Evolutionary conservation across 371 early-diverging fungal genomes (phyloP).

Genomic region (Apophysomyces sp.): DNA sequence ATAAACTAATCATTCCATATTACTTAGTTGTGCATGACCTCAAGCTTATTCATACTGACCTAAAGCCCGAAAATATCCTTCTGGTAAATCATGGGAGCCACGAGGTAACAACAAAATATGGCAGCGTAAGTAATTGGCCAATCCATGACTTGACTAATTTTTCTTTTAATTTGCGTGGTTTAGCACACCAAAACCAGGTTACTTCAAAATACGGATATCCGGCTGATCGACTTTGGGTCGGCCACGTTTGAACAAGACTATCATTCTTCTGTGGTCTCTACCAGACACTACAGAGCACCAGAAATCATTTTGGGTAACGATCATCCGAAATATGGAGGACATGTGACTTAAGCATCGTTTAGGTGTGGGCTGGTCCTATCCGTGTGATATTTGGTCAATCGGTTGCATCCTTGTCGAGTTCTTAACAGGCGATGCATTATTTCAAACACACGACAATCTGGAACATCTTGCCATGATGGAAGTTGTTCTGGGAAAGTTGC

Average conservation of each 20-base stretch:
- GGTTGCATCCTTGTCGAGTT: constrained; percentile 96
- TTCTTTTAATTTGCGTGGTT: not conserved
- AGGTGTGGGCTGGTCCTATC: constrained; percentile 90
- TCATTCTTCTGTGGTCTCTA: constrained; percentile 87
- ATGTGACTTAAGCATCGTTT: not conserved
- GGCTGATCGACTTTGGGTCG: constrained; percentile 95
- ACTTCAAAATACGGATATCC: constrained; percentile 72
- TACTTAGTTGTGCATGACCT: constrained; percentile 76
- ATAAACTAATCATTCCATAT: not conserved
- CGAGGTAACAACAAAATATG: constrained; percentile 10
- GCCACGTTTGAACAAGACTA: constrained; percentile 94
- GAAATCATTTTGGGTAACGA: constrained; percentile 85
- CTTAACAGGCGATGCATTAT: constrained; percentile 92
- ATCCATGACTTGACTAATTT: not conserved
- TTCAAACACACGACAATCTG: constrained; percentile 89
- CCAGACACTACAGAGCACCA: constrained; percentile 96
- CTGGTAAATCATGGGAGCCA: constrained; percentile 43
- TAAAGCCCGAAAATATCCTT: constrained; percentile 89
- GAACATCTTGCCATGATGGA: constrained; percentile 80
- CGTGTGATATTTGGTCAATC: constrained; percentile 97
- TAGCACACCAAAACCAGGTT: constrained; percentile 46
- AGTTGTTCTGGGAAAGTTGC: constrained; percentile 57
- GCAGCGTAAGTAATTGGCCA: not conserved
- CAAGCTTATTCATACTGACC: constrained; percentile 86
- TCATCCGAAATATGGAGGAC: not conserved